A percentile compares a stretch with the other conserved stretches of the same genome.
Evolutionary conservation across 345 rosid genomes (phyloP).

Genomic region (Eucalyptus brandiana): DNA sequence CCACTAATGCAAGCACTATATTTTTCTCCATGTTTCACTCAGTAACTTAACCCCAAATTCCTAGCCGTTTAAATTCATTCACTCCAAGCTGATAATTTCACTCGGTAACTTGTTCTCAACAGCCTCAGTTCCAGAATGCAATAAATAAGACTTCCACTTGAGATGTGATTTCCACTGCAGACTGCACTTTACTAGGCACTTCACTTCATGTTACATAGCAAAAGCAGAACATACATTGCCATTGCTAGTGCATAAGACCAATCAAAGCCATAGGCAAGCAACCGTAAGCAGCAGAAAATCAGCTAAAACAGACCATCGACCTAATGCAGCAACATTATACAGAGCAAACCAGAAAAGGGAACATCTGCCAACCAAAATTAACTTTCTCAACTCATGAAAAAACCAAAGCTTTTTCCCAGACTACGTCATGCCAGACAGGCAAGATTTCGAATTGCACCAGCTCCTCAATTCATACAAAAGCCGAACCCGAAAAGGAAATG

Average conservation of each 20-base stretch:
- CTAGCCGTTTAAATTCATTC: neutral
- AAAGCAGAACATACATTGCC: neutral
- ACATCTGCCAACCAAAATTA: neutral
- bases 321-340: neutral
- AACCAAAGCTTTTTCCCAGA: neutral
- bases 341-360: neutral
- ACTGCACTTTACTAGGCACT: neutral
- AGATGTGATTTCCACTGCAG: neutral
- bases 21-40: too few species aligned
- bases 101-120: neutral
- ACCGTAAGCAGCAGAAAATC: neutral
- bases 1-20: neutral
- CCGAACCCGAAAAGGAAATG: neutral
- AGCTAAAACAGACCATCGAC: neutral
- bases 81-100: neutral
- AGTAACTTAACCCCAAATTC: neutral
- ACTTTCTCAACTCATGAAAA: neutral
- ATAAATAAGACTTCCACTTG: neutral
- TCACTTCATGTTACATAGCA: neutral
- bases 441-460: neutral
- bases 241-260: neutral
- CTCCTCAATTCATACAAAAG: neutral
- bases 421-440: neutral
- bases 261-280: neutral
- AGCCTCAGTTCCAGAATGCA: neutral